Percentiles rank a stretch among this genome's conserved stretches.
Evolutionary conservation across 2,329 filamentous ascomycete genomes (phyloP).

Genomic region (Xylariaceae sp.): DNA sequence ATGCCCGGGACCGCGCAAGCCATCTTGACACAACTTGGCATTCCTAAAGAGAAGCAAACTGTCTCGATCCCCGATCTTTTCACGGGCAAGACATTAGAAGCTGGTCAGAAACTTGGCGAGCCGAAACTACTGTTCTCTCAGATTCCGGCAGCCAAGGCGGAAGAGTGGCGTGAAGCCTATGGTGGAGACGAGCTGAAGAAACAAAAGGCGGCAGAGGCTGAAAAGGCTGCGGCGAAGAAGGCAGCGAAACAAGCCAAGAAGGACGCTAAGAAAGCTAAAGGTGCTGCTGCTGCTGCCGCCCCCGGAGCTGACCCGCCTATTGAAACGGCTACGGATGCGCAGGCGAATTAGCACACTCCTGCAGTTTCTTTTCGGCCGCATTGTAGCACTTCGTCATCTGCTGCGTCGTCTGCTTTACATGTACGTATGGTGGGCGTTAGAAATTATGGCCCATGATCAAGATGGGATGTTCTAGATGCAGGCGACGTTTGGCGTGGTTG

Average conservation of each 20-base stretch:
- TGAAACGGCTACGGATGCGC: not conserved
- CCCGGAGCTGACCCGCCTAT: not conserved
- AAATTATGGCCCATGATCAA: too few relatives aligned
- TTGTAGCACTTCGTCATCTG: too few relatives aligned
- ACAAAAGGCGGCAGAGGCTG: conserved; percentile 58
- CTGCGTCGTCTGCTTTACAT: too few relatives aligned
- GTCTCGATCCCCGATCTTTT: conserved; percentile 64
- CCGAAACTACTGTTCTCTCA: conserved; percentile 75
- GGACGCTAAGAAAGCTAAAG: conserved; percentile 44
- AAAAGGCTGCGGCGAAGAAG: conserved; percentile 49
- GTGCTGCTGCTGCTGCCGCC: conserved; percentile 19
- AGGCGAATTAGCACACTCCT: not conserved
- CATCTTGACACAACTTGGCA: conserved; percentile 73
- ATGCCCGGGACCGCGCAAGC: conserved; percentile 74
- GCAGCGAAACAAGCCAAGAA: conserved; percentile 48
- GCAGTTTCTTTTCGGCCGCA: too few relatives aligned
- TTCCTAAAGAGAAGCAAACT: conserved; percentile 30
- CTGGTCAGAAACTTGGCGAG: conserved; percentile 77
- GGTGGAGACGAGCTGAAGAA: conserved; percentile 64
- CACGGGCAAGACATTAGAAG: conserved; percentile 56
- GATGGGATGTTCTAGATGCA: too few relatives aligned
- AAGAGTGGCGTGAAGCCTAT: conserved; percentile 77
- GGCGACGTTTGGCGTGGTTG: too few relatives aligned
- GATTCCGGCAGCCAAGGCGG: conserved; percentile 77
- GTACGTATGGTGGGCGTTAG: too few relatives aligned